Conservation (phyloP, 345 rosid genomes). For the Firmiana major region DNA sequence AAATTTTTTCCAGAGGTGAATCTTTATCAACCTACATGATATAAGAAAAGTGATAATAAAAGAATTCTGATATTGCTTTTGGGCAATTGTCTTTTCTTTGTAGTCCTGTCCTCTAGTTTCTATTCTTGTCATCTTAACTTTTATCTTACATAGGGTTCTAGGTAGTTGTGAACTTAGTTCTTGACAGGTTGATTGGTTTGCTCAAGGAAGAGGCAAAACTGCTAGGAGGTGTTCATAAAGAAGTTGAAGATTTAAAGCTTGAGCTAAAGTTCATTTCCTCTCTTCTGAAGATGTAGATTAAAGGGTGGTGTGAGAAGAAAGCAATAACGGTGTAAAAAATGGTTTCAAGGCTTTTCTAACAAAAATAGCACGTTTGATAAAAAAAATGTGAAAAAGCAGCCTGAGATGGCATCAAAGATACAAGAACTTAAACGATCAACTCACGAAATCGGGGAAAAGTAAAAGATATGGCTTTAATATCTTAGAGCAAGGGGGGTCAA, state of each 20-base stretch:
- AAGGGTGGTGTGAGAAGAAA: background rate
- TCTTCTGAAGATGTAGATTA: constrained; percentile 15
- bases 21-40: too few species aligned
- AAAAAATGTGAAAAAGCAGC: background rate
- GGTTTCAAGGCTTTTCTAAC: background rate
- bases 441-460: background rate
- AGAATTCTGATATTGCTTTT: too few species aligned
- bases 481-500: background rate
- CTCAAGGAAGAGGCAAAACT: constrained; percentile 1
- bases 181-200: constrained; percentile 1
- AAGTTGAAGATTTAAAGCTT: constrained; percentile 11
- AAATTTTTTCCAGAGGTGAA: too few species aligned
- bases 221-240: background rate
- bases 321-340: background rate
- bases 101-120: too few species aligned
- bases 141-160: too few species aligned
- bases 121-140: too few species aligned
- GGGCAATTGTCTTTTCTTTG: too few species aligned
- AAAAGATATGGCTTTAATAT: background rate
- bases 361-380: background rate
- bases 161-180: background rate
- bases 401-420: constrained; percentile 10
- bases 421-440: background rate
- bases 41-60: too few species aligned
- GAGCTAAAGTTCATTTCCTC: constrained; percentile 10